Conservation (phyloP, 1,284 basidiomycete genomes). For the Malassezia arunalokei region DNA sequence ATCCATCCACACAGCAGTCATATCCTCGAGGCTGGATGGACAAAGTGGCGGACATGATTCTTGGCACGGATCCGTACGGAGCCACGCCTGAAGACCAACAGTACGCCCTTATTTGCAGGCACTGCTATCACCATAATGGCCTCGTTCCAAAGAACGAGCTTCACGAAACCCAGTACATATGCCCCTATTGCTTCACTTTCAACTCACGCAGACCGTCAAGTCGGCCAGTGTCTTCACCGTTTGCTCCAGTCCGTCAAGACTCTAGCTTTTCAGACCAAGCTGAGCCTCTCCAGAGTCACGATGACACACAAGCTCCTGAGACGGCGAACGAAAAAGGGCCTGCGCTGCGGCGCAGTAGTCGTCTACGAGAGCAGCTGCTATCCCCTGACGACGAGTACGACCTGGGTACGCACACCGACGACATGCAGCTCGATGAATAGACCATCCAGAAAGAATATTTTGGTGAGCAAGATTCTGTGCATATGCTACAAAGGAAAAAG, state of each 20-base stretch:
- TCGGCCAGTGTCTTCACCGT: constrained; percentile 38
- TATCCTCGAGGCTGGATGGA: constrained; percentile 40
- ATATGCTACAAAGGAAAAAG: constrained; percentile 2
- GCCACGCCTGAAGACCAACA: constrained; percentile 44
- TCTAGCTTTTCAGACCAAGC: too few relatives aligned
- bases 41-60: constrained; percentile 47
- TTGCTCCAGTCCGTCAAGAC: constrained; percentile 1
- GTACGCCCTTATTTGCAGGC: constrained; percentile 86
- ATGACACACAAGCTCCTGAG: too few relatives aligned
- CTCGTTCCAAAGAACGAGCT: constrained; percentile 77
- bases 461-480: neutral
- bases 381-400: too few relatives aligned
- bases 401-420: neutral
- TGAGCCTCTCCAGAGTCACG: too few relatives aligned
- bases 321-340: too few relatives aligned
- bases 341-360: too few relatives aligned
- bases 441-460: neutral
- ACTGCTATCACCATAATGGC: constrained; percentile 87
- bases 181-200: constrained; percentile 63
- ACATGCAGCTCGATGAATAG: constrained; percentile 5
- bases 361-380: too few relatives aligned
- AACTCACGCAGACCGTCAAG: constrained; percentile 50
- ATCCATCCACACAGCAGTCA: neutral
- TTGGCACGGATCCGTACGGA: constrained; percentile 46
- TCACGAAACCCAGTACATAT: constrained; percentile 70